phyloP scores from a whole-genome alignment of 1,284 basidiomycete genomes.

The Apiotrichum siamense region DNA sequence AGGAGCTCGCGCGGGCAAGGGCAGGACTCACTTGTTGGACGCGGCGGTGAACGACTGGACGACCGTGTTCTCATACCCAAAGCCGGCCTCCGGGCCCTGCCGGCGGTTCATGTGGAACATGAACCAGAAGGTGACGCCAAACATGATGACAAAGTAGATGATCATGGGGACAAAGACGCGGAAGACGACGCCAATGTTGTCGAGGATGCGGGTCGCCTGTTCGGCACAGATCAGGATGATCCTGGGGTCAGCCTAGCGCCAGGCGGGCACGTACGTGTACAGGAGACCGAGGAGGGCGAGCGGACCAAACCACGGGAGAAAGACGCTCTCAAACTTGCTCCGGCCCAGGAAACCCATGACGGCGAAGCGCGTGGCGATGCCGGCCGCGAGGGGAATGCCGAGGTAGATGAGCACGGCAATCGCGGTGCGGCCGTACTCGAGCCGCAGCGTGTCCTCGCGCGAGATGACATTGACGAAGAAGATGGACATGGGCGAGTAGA shows the following conservation, averaged over 20 bases:
- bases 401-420: constrained; percentile 68
- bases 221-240: constrained; percentile 66
- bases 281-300: constrained; percentile 66
- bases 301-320: constrained; percentile 65
- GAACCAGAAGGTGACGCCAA: constrained; percentile 58
- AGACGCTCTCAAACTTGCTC: constrained; percentile 54
- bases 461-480: constrained; percentile 72
- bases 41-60: constrained; percentile 56
- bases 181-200: constrained; percentile 66
- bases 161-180: constrained; percentile 72
- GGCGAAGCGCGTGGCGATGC: constrained; percentile 60
- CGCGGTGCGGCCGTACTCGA: constrained; percentile 64
- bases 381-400: constrained; percentile 63
- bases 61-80: constrained; percentile 62
- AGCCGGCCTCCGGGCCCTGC: constrained; percentile 8
- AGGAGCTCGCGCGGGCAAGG: not conserved
- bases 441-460: constrained; percentile 48
- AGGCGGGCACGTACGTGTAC: constrained; percentile 39
- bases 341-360: constrained; percentile 53
- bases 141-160: constrained; percentile 73
- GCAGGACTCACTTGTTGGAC: constrained; percentile 50
- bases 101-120: constrained; percentile 52
- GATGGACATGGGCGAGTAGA: constrained; percentile 70
- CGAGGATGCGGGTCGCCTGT: constrained; percentile 58
- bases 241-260: constrained; percentile 22